Evolutionary conservation across 805 yeast genomes (phyloP).

Genomic region (Candida arabinofermentans): DNA sequence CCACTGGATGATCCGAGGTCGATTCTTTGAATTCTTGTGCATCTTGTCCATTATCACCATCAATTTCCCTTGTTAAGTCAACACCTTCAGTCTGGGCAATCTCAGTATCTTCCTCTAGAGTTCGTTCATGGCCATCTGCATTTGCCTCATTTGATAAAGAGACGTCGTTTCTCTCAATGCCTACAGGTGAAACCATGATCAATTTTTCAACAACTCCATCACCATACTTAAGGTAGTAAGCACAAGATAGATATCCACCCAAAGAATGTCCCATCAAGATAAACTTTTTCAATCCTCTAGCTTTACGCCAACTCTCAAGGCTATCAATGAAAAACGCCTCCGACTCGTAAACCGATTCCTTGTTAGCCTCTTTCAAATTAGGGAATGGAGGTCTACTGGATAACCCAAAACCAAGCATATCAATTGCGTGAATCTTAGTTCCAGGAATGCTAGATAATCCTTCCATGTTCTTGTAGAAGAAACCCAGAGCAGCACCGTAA

Average conservation of each 20-base stretch:
- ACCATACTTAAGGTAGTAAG: constrained; percentile 61
- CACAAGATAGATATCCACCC: constrained; percentile 70
- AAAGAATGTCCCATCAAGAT: constrained; percentile 74
- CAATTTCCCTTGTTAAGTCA: constrained; percentile 28
- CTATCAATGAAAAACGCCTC: constrained; percentile 60
- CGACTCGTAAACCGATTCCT: constrained; percentile 38
- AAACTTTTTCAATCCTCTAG: constrained; percentile 44
- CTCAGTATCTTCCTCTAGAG: constrained; percentile 13
- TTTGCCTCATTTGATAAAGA: constrained; percentile 29
- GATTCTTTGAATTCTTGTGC: background rate
- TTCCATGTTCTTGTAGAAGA: constrained; percentile 68
- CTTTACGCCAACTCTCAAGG: constrained; percentile 61
- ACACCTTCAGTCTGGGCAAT: constrained; percentile 25
- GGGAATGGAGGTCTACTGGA: constrained; percentile 52
- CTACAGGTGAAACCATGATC: constrained; percentile 70
- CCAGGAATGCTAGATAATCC: constrained; percentile 49
- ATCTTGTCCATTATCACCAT: background rate
- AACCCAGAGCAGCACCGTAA: constrained; percentile 85
- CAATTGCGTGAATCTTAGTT: constrained; percentile 60
- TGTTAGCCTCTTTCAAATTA: constrained; percentile 23
- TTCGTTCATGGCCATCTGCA: constrained; percentile 1
- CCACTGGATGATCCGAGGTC: background rate
- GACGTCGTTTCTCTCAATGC: constrained; percentile 62
- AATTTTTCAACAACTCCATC: constrained; percentile 43
- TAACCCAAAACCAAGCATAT: constrained; percentile 68